These are phyloP conservation scores for Penicillium goetzii DNA, from an alignment of 495 filamentous ascomycete genomes.

Conservation along the genomic window DNA sequence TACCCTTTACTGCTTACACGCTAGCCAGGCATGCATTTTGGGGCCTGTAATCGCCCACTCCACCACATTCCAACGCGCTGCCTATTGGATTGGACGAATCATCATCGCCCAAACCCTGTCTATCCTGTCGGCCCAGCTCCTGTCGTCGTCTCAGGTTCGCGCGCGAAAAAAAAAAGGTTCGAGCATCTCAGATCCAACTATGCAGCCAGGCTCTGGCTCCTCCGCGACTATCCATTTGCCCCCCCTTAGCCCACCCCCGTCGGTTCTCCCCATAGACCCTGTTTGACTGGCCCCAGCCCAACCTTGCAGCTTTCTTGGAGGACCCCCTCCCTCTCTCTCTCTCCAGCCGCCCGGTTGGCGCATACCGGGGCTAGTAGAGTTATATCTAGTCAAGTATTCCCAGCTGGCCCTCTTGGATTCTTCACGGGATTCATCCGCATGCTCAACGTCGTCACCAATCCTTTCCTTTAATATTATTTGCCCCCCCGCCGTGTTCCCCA, in stretches of 20 bases:
- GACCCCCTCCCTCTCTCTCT: background rate
- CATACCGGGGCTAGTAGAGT: constrained; percentile 29
- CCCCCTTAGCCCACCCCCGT: background rate
- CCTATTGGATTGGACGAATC: constrained; percentile 1
- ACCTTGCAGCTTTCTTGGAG: constrained; percentile 28
- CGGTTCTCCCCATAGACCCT: constrained; percentile 12
- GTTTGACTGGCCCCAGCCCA: constrained; percentile 25
- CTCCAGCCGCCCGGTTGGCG: constrained; percentile 28
- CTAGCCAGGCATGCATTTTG: constrained; percentile 8
- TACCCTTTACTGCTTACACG: constrained; percentile 6
- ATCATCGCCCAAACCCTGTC: constrained; percentile 1
- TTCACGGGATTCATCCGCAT: constrained; percentile 47
- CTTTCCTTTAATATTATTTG: constrained; percentile 12
- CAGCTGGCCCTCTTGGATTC: constrained; percentile 31
- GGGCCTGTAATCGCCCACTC: constrained; percentile 11
- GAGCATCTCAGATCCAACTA: constrained; percentile 39
- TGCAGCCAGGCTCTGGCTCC: constrained; percentile 27
- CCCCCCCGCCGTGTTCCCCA: background rate
- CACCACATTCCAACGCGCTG: constrained; percentile 20
- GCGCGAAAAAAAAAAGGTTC: constrained; percentile 33
- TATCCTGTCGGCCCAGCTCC: constrained; percentile 9
- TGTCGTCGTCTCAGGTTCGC: constrained; percentile 24
- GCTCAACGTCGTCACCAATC: constrained; percentile 36
- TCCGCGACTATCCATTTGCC: constrained; percentile 14
- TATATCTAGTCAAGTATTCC: constrained; percentile 39